Percentiles rank a stretch among this genome's conserved stretches.
Evolutionary conservation across 2,329 filamentous ascomycete species (phyloP).

Genomic region (Ambrosiella beaveri): DNA sequence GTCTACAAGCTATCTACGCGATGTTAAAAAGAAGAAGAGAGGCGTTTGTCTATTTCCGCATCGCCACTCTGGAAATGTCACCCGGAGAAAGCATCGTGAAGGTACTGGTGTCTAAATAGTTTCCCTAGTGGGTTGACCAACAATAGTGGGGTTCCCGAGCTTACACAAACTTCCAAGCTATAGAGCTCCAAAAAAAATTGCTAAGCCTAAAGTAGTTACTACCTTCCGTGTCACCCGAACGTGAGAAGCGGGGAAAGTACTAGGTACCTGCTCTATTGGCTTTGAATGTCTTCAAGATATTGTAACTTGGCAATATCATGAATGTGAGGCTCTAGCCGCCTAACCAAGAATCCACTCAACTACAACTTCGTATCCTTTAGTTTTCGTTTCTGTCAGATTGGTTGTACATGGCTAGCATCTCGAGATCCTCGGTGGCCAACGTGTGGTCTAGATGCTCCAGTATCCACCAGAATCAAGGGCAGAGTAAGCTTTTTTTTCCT

Average conservation of each 20-base stretch:
- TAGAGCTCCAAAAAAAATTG: neutral
- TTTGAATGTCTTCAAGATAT: neutral
- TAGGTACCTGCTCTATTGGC: neutral
- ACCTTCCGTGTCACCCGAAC: conserved; percentile 3
- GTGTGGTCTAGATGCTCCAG: neutral
- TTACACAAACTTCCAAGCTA: neutral
- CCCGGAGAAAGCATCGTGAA: too few relatives aligned
- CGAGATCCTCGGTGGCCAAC: too few relatives aligned
- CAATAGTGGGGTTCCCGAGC: neutral
- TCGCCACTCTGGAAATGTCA: neutral
- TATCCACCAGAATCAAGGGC: neutral
- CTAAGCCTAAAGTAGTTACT: conserved; percentile 3
- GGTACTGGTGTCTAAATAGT: too few relatives aligned
- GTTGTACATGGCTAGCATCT: too few relatives aligned
- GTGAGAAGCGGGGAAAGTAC: conserved; percentile 7
- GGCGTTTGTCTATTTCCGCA: neutral
- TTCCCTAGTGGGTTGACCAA: neutral
- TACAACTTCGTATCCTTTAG: too few relatives aligned
- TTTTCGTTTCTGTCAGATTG: too few relatives aligned
- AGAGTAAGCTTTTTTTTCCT: neutral
- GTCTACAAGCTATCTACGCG: too few relatives aligned
- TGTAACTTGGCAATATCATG: neutral
- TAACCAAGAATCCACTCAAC: neutral
- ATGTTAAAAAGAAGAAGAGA: neutral
- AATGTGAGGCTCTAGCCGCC: neutral